phyloP scores from a whole-genome alignment of 331 rosid species.

The Quercus lobata region DNA sequence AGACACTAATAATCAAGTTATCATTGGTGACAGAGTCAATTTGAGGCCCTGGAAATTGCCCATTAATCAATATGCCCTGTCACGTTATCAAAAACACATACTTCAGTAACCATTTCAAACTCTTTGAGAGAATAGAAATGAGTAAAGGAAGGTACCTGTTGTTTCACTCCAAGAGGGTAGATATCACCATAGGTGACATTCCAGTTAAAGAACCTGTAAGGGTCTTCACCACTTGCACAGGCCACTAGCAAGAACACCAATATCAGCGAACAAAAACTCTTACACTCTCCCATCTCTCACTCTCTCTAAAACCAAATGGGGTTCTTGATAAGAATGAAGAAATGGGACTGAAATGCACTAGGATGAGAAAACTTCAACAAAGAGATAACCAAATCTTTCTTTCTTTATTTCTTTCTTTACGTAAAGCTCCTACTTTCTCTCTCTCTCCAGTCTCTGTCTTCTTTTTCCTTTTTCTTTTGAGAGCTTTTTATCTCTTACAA shows the following conservation, averaged over 20 bases:
- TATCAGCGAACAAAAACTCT: conserved; percentile 21
- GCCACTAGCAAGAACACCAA: conserved; percentile 35
- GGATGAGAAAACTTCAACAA: neutral
- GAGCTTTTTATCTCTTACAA: neutral
- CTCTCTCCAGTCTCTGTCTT: neutral
- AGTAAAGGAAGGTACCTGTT: conserved; percentile 34
- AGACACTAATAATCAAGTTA: conserved; percentile 65
- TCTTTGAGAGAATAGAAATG: neutral
- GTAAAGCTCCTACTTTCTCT: neutral
- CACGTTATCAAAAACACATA: neutral
- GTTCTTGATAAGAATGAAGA: neutral
- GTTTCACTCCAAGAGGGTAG: conserved; percentile 77
- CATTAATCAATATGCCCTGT: conserved; percentile 84
- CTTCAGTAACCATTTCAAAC: neutral
- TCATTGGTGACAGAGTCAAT: conserved; percentile 75
- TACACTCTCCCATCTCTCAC: conserved; percentile 36
- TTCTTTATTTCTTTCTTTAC: neutral
- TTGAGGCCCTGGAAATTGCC: conserved; percentile 88
- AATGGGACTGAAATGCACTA: neutral
- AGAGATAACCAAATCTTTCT: neutral
- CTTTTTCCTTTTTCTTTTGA: neutral
- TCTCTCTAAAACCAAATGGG: neutral
- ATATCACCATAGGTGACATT: conserved; percentile 76
- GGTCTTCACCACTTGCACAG: conserved; percentile 59
- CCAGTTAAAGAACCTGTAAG: conserved; percentile 72